These are phyloP conservation scores for Fusarium succisae DNA, from an alignment of 2,329 filamentous ascomycete genomes.

Conservation along the genomic window DNA sequence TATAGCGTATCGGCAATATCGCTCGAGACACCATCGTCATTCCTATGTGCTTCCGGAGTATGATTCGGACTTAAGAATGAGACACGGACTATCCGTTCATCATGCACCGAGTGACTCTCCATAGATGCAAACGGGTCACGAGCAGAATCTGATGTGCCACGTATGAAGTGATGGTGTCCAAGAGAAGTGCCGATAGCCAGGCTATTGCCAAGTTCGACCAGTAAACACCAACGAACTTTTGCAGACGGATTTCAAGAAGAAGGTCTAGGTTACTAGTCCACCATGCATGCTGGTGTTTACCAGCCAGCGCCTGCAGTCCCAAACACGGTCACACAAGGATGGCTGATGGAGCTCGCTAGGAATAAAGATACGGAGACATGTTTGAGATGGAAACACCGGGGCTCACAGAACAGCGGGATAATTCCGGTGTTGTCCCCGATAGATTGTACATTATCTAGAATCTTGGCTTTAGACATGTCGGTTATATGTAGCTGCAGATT, in stretches of 20 bases:
- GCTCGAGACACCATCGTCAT: background rate
- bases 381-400: too few species aligned
- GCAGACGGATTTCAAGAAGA: background rate
- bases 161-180: fast-evolving
- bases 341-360: background rate
- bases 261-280: background rate
- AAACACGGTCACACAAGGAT: too few species aligned
- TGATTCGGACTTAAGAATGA: background rate
- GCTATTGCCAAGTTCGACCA: too few species aligned
- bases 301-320: too few species aligned
- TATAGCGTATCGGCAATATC: background rate
- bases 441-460: background rate
- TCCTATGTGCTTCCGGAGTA: fast-evolving
- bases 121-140: background rate
- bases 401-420: background rate
- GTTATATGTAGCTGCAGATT: too few species aligned
- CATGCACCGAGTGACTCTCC: fast-evolving
- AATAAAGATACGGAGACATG: background rate
- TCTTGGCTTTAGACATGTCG: fast-evolving
- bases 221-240: background rate
- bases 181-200: background rate
- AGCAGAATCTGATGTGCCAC: background rate
- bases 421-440: too few species aligned
- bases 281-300: background rate
- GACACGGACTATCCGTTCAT: fast-evolving